Base-by-base conservation (phyloP, 371 early-diverging fungal species). In the Lichtheimia corymbifera region DNA sequence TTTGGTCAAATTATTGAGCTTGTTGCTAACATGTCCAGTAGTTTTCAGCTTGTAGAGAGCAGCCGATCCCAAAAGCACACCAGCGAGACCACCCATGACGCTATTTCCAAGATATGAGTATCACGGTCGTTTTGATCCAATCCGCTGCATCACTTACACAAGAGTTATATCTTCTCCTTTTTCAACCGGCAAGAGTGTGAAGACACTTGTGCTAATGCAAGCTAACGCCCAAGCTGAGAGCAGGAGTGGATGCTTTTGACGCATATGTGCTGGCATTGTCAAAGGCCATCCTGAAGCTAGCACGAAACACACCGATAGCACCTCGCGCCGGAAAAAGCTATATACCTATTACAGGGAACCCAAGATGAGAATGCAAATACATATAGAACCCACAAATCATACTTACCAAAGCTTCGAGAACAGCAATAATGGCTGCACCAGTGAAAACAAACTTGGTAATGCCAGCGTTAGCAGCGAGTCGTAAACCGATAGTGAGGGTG, bases 131-230 rank as follows among this genome's bases (percentile, higher is more conserved):
- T 35, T 35, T 35, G 35, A 9, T 35, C 11, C 35, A 11, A 35
- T 35, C 9, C 27, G 4, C n/a, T 25, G 1, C 6, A 12, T n/a
- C n/a, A 45, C 84, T 79, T 83, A 91, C 91, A 94, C 91, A 27
- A 93, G 71, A 11, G 61, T 65, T 50, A 90, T 72, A 61, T 90
- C 83, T 61, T 92, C 91, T 18, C 84, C 91, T 65, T 86, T 90
- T 63, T 95, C 95, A 7, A 94, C 95, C 0, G 96, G 94, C 35
- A 95, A 75, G 53, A 94, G 67, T 0, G 94, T 92, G 65, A 97
- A 97, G 12, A 92, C 67, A 59, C 93, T 89, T 2, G 91, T 91
- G 50, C 76, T 68, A 4, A 90, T 50, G 59, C 94, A 94, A 11
- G 83, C 74, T 0, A 79, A 40, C 1, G 76, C 64, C 96, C 96